Percentiles rank a stretch among this genome's conserved stretches.
phyloP scores from a whole-genome alignment of 2,329 filamentous ascomycete genomes.

The Tolypocladium sp. region DNA sequence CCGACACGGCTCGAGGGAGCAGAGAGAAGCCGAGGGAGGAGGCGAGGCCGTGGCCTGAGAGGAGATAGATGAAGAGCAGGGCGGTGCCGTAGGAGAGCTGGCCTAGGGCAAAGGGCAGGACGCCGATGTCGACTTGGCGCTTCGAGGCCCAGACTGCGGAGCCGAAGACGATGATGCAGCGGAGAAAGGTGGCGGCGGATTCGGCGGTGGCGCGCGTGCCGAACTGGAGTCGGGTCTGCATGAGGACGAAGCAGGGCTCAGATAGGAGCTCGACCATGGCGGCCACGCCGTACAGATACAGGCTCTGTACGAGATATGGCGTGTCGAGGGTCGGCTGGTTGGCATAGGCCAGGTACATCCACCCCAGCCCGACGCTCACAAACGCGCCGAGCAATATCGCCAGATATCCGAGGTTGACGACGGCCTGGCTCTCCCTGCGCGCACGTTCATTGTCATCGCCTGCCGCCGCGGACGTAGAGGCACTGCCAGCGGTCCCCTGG shows the following conservation, averaged over 20 bases:
- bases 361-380: slow-evolving; percentile 55
- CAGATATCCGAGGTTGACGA: slow-evolving; percentile 83
- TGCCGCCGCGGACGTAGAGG: background rate
- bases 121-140: slow-evolving; percentile 49
- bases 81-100: slow-evolving; percentile 67
- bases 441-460: slow-evolving; percentile 3
- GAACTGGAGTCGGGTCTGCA: slow-evolving; percentile 75
- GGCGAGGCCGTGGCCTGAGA: slow-evolving; percentile 50
- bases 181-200: slow-evolving; percentile 67
- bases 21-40: slow-evolving; percentile 59
- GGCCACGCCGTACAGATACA: slow-evolving; percentile 47
- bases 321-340: slow-evolving; percentile 40
- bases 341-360: slow-evolving; percentile 54
- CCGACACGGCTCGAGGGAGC: slow-evolving; percentile 33
- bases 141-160: slow-evolving; percentile 55
- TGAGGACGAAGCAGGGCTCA: slow-evolving; percentile 82
- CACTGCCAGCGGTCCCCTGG: slow-evolving; percentile 31
- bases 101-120: slow-evolving; percentile 81
- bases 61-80: slow-evolving; percentile 61
- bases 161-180: slow-evolving; percentile 67
- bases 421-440: slow-evolving; percentile 52
- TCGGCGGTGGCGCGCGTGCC: slow-evolving; percentile 75
- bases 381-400: slow-evolving; percentile 59
- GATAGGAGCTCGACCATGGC: slow-evolving; percentile 66
- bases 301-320: slow-evolving; percentile 49